Percentiles rank a stretch among this genome's conserved stretches.
phyloP scores from a whole-genome alignment of 164 flowering plant genomes.

The Saururus chinensis region DNA sequence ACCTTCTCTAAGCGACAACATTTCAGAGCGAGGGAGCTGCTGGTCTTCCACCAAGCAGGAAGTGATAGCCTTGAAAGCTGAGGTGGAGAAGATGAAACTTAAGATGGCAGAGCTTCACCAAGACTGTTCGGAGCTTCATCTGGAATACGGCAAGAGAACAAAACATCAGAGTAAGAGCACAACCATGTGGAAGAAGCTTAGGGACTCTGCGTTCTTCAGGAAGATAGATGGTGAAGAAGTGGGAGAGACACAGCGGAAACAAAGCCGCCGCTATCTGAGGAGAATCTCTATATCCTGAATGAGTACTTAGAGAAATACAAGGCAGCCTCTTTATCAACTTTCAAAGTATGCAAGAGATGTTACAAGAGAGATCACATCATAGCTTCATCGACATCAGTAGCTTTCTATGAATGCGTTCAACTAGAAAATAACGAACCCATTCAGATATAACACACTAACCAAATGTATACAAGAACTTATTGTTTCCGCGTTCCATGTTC shows the following conservation, averaged over 20 bases:
- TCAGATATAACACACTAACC: no score
- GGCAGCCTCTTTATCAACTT: no score
- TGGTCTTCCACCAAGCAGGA: conserved; percentile 36
- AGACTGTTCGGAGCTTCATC: conserved; percentile 38
- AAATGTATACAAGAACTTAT: no score
- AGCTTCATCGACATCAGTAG: no score
- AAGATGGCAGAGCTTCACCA: conserved; percentile 42
- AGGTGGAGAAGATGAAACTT: conserved; percentile 43
- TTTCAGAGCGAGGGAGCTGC: conserved; percentile 23
- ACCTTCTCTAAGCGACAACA: conserved; percentile 10
- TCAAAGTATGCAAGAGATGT: no score
- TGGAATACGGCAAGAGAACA: conserved; percentile 23
- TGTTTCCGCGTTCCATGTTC: no score
- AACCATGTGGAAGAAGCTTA: conserved; percentile 48
- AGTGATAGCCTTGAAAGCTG: conserved; percentile 38
- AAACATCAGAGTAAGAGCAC: conserved; percentile 31
- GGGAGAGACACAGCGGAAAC: conserved; percentile 10
- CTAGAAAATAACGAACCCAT: no score
- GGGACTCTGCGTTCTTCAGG: conserved; percentile 27
- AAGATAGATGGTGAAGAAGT: conserved; percentile 22
- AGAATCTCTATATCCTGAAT: neutral
- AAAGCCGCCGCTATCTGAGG: neutral
- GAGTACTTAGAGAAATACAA: no score
- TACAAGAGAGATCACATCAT: no score
- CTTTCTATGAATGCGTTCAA: no score